phyloP scores from a whole-genome alignment of 176 grass and related monocot genomes.

The Elymus sibiricus region DNA sequence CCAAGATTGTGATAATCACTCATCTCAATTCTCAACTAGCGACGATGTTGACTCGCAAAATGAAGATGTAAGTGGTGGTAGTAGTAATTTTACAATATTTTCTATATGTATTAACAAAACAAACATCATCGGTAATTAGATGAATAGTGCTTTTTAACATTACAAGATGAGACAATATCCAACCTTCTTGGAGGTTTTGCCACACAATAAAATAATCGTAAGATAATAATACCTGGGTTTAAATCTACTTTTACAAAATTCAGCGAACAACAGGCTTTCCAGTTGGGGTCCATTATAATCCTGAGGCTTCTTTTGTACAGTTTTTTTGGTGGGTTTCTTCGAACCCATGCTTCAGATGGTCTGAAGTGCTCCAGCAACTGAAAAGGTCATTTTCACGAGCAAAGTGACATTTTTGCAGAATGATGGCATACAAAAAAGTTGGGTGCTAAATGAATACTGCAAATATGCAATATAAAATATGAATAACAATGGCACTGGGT shows the following conservation, averaged over 20 bases:
- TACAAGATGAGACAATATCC: not conserved
- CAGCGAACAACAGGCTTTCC: constrained; percentile 26
- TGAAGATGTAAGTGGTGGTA: not conserved
- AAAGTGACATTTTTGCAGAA: not conserved
- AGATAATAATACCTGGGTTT: constrained; percentile 42
- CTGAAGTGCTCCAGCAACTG: constrained; percentile 56
- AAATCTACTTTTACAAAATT: constrained; percentile 49
- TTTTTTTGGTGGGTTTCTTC: not conserved
- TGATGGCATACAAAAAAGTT: not conserved
- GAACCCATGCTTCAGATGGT: constrained; percentile 39
- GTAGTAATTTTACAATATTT: not conserved
- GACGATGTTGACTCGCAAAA: not conserved
- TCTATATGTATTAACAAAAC: not conserved
- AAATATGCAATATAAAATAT: not conserved
- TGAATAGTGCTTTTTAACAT: not conserved
- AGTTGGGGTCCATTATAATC: constrained; percentile 1
- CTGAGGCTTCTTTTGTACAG: not conserved
- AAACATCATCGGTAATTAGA: not conserved
- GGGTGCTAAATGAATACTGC: not conserved
- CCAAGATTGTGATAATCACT: not conserved
- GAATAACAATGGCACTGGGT: not conserved
- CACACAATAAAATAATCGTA: not conserved
- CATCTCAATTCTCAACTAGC: not conserved
- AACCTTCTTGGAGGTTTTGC: not conserved
- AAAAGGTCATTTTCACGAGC: not conserved